Conservation (phyloP, 176 grass and related monocot species). For the Avena atlantica region DNA sequence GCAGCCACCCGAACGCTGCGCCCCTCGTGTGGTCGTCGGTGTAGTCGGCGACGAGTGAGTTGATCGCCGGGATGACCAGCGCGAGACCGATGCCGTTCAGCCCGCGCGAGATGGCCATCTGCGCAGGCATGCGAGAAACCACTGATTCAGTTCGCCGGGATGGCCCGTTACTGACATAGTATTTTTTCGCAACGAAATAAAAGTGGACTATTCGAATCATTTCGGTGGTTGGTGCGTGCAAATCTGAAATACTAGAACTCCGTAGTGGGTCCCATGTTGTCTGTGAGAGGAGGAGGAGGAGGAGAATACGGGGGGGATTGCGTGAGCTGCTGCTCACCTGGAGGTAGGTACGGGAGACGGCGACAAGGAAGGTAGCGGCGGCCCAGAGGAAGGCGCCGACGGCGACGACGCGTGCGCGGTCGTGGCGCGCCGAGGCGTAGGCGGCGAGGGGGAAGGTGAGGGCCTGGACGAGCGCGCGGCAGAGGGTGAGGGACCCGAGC, state of each 20-base stretch:
- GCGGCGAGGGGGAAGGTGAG: slow-evolving; percentile 84
- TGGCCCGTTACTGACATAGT: background rate
- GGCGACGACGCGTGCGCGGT: slow-evolving; percentile 69
- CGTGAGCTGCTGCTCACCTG: slow-evolving; percentile 44
- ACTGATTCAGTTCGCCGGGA: background rate
- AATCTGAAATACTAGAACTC: slow-evolving; percentile 2
- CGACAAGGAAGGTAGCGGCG: slow-evolving; percentile 72
- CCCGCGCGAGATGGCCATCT: slow-evolving; percentile 85
- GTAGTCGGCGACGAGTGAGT: slow-evolving; percentile 77
- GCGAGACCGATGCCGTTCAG: slow-evolving; percentile 77
- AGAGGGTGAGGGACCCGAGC: slow-evolving; percentile 82
- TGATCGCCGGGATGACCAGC: slow-evolving; percentile 69
- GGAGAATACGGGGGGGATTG: too few species aligned
- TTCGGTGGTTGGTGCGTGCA: background rate
- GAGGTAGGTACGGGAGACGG: slow-evolving; percentile 67
- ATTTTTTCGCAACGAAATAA: background rate
- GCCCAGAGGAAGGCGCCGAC: slow-evolving; percentile 89
- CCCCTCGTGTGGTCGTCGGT: slow-evolving; percentile 72
- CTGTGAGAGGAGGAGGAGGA: background rate
- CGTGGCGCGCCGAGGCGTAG: slow-evolving; percentile 70
- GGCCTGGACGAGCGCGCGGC: slow-evolving; percentile 76
- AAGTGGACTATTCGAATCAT: slow-evolving; percentile 35
- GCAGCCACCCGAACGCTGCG: slow-evolving; percentile 73
- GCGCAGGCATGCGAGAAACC: background rate
- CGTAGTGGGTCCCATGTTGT: background rate